A percentile compares a stretch with the other conserved stretches of the same genome.
phyloP scores from a whole-genome alignment of 768 basidiomycete genomes.

The Suillus placidus region DNA sequence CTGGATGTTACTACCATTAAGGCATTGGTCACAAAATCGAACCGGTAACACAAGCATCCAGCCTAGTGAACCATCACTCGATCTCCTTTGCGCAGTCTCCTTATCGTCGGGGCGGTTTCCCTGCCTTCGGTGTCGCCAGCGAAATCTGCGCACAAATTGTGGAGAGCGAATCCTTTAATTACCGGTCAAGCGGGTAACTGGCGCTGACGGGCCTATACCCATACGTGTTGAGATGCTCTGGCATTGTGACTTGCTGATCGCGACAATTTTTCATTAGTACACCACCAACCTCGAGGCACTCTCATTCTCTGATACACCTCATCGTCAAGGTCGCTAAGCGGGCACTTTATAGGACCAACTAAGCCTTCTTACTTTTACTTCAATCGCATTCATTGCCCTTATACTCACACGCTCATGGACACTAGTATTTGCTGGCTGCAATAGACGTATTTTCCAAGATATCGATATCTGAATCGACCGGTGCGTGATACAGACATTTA shows the following conservation, averaged over 20 bases:
- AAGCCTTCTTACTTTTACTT: conserved; percentile 11
- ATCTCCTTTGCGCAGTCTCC: conserved; percentile 52
- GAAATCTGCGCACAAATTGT: conserved; percentile 98
- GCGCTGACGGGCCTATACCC: conserved; percentile 96
- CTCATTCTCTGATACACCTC: conserved; percentile 92
- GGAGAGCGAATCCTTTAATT: conserved; percentile 97
- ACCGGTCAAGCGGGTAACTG: conserved; percentile 96
- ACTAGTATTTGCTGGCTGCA: conserved; percentile 18
- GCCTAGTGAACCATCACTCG: neutral
- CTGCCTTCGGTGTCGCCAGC: conserved; percentile 95
- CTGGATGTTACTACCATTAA: conserved; percentile 98
- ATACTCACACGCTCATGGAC: conserved; percentile 15
- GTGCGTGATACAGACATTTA: neutral
- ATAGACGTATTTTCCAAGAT: conserved; percentile 15
- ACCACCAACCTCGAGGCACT: conserved; percentile 86
- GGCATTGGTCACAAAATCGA: conserved; percentile 96
- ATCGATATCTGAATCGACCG: neutral
- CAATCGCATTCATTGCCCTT: conserved; percentile 12
- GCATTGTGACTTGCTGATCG: conserved; percentile 12
- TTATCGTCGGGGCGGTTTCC: conserved; percentile 98
- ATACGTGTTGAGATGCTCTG: conserved; percentile 46
- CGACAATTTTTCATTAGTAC: conserved; percentile 55
- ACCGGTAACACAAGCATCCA: conserved; percentile 56
- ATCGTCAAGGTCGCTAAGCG: conserved; percentile 96
- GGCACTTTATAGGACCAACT: conserved; percentile 86